Evolutionary conservation across 148 eudicot species (phyloP), one percentile per base, ranked within the genome.

Genomic region (Agrostemma githago): DNA sequence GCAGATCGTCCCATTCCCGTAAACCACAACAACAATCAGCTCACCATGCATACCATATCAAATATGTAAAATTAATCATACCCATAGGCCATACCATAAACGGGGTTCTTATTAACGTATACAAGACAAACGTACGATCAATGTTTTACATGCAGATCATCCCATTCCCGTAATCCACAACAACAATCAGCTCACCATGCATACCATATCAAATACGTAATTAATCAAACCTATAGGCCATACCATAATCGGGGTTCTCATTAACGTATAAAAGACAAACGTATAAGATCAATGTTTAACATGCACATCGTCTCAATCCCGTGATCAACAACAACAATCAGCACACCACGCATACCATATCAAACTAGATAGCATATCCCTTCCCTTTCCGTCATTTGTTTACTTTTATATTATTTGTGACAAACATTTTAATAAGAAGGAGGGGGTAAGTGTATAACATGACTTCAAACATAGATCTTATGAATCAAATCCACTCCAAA

Each of bases 291-390:
- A 26, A 26, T 26, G 34, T 26, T 26, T 26, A 0, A 26, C 34
- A 26, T 7, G 46, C 61, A 14, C 1, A 54, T 54, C 4, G 3
- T 9, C 40, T 43, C 10, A 43, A 58, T 2, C 46, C 46, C 46
- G 2, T 43, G 15, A n/a, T n/a, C 69, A 16, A 61, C 77, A 63
- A 74, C 60, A 61, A 73, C 70, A 64, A 41, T 15, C 34, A 57
- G 16, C 20, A 57, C 60, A 57, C 60, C 46, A 57, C 4, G 5
- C 15, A 57, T 3, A 57, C 20, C n/a, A 15, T 57, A 62, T 5
- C 0, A 58, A 6, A 60, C 34, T 26, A 26, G 34, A 26, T 26
- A 26, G 34, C 34, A 26, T 26, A 26, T 26, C 34, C 34, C 34
- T 26, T 26, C 1, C n/a, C n/a, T n/a, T n/a, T n/a, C n/a, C n/a